A percentile compares a stretch with the other conserved stretches of the same genome.
Conservation (phyloP, 306 rosid genomes). For the Vachellia pachyceras region DNA sequence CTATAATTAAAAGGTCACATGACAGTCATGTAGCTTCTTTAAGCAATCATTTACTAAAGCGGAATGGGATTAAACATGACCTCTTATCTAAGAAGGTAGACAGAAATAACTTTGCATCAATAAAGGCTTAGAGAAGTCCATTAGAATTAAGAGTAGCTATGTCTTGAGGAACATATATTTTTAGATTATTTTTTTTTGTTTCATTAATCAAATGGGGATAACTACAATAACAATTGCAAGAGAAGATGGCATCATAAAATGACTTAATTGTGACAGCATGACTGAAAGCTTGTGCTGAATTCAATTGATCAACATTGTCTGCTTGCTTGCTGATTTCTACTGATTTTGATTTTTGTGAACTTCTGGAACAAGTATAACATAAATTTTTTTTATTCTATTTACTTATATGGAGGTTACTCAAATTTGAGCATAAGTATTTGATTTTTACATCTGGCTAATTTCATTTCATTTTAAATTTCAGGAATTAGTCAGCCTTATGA, state of each 20-base stretch:
- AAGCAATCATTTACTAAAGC: no score
- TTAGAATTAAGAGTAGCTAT: neutral
- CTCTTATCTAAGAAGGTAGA: no score
- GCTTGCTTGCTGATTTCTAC: neutral
- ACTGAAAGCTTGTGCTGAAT: neutral
- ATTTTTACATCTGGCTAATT: neutral
- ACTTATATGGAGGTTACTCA: conserved; percentile 3
- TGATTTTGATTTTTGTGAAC: neutral
- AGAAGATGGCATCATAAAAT: no score
- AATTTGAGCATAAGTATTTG: conserved; percentile 15
- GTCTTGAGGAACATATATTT: neutral
- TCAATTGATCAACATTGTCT: neutral
- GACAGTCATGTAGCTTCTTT: no score
- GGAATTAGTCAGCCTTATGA: conserved; percentile 84
- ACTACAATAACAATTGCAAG: neutral
- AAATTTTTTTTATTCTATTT: neutral
- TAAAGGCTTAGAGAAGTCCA: no score
- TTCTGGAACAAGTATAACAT: neutral
- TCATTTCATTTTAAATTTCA: conserved; percentile 48
- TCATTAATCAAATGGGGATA: neutral
- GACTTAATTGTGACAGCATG: neutral
- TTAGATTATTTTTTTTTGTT: neutral
- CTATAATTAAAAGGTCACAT: no score
- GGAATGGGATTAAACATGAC: no score
- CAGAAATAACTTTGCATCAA: no score